Evolutionary conservation across 78 protist genomes (phyloP).

Genomic region (Dictyostelium purpureum): DNA sequence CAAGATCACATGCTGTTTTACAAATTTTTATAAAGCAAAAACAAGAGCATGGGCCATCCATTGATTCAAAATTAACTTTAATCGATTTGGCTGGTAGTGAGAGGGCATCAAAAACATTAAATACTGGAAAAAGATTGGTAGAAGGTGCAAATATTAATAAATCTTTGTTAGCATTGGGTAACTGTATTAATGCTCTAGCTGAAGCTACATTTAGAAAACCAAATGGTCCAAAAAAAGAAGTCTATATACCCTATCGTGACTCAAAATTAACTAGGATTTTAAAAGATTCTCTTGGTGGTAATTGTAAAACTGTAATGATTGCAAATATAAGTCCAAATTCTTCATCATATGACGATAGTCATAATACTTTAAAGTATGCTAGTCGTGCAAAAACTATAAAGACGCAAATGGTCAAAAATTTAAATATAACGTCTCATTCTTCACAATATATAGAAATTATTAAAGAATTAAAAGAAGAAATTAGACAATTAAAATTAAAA

Average conservation of each 20-base stretch:
- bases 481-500: slow-evolving; percentile 46
- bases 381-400: slow-evolving; percentile 89
- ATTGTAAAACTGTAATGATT: slow-evolving; percentile 95
- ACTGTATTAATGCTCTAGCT: slow-evolving; percentile 95
- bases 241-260: slow-evolving; percentile 96
- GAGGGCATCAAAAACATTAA: slow-evolving; percentile 88
- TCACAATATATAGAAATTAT: slow-evolving; percentile 80
- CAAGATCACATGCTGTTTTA: slow-evolving; percentile 97
- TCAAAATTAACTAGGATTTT: slow-evolving; percentile 97
- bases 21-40: slow-evolving; percentile 68
- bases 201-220: background rate
- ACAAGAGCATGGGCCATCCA: background rate
- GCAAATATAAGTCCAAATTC: slow-evolving; percentile 91
- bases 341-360: slow-evolving; percentile 91
- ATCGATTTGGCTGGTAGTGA: slow-evolving; percentile 98
- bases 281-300: slow-evolving; percentile 98
- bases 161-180: slow-evolving; percentile 96
- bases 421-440: slow-evolving; percentile 46
- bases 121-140: slow-evolving; percentile 83
- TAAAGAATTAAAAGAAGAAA: slow-evolving; percentile 64
- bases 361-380: slow-evolving; percentile 97
- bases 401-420: slow-evolving; percentile 59
- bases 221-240: background rate
- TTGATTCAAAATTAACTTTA: slow-evolving; percentile 74
- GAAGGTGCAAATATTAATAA: slow-evolving; percentile 97